phyloP scores from a whole-genome alignment of 192 early-diverging fungal species.

The Piromyces finnis region DNA sequence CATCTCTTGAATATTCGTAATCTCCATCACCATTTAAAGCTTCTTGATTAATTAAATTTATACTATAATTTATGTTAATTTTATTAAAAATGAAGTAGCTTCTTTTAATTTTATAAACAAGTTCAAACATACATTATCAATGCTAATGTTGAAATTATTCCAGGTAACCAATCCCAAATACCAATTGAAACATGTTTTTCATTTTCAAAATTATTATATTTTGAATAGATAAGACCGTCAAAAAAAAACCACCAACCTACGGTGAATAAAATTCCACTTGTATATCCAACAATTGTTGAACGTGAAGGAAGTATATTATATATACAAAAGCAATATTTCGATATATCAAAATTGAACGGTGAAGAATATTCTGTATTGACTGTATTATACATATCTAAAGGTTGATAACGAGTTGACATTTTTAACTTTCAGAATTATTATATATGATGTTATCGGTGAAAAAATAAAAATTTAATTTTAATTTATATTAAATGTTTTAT shows the following conservation, averaged over 20 bases:
- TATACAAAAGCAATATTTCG: not conserved
- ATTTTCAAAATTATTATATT: not conserved
- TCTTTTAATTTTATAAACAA: too few species aligned
- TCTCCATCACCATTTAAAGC: not conserved
- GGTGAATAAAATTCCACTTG: not conserved
- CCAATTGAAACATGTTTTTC: not conserved
- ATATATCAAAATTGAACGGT: not conserved
- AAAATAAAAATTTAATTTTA: too few species aligned
- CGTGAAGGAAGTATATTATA: not conserved
- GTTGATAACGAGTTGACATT: not conserved
- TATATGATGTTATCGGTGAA: too few species aligned
- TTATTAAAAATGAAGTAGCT: too few species aligned
- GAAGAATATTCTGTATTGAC: too few species aligned
- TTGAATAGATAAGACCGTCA: not conserved
- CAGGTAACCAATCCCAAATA: not conserved
- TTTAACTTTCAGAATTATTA: not conserved
- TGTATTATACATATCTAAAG: not conserved
- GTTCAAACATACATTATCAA: not conserved
- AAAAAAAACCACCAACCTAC: not conserved
- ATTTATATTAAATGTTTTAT: too few species aligned
- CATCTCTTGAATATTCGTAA: not conserved
- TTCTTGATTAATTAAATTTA: not conserved
- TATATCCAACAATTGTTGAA: not conserved
- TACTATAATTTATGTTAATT: not conserved
- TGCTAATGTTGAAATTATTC: not conserved